Conservation (phyloP, 2,329 filamentous ascomycete species). For the Fusarium graminum region DNA sequence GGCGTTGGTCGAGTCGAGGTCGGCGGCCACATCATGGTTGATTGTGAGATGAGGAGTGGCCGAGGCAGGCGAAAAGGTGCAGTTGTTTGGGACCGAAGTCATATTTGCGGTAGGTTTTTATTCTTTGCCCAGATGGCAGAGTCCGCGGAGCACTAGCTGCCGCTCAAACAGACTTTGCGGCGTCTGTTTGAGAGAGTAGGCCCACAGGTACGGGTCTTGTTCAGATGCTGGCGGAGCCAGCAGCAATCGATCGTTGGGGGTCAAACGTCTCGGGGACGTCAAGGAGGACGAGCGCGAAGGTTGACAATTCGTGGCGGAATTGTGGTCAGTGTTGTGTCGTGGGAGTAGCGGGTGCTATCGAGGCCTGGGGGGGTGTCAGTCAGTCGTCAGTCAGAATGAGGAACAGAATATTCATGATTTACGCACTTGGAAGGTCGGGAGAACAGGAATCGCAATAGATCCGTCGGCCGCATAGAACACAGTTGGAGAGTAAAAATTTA, state of each 20-base stretch:
- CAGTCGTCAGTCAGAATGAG: not conserved
- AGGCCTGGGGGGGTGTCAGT: conserved; percentile 59
- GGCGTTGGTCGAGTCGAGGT: conserved; percentile 93
- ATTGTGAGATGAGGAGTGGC: conserved; percentile 93
- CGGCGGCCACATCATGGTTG: conserved; percentile 93
- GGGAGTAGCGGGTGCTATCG: conserved; percentile 67
- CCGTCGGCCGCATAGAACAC: conserved; percentile 89
- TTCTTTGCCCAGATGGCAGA: conserved; percentile 58
- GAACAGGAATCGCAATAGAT: conserved; percentile 92
- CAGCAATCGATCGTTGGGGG: conserved; percentile 69
- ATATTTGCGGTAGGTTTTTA: conserved; percentile 61
- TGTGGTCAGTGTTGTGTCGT: conserved; percentile 63
- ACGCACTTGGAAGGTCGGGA: conserved; percentile 89
- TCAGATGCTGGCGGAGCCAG: conserved; percentile 89
- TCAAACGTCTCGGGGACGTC: conserved; percentile 82
- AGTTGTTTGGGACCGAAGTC: conserved; percentile 84
- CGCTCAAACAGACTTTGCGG: conserved; percentile 96
- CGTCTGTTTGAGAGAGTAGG: conserved; percentile 97
- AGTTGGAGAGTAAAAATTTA: too few relatives aligned
- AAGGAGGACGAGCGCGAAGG: conserved; percentile 89
- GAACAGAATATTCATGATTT: too few relatives aligned
- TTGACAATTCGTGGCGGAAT: conserved; percentile 89
- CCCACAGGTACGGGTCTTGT: conserved; percentile 78
- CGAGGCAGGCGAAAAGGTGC: conserved; percentile 84
- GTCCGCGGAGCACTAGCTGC: conserved; percentile 96